phyloP scores from a whole-genome alignment of 768 basidiomycete species.

The Nidularia pulvinata region DNA sequence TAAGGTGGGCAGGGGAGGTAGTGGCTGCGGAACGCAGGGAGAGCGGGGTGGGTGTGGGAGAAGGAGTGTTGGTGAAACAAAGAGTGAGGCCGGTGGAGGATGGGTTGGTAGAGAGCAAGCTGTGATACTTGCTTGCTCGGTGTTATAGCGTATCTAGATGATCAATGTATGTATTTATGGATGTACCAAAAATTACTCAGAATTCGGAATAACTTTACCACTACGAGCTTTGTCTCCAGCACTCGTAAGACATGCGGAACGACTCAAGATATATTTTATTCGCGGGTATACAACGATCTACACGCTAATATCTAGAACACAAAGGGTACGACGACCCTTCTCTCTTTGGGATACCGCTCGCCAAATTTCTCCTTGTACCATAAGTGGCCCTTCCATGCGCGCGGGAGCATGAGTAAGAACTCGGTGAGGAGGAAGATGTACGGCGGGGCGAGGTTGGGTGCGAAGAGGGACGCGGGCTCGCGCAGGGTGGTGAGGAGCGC shows the following conservation, averaged over 20 bases:
- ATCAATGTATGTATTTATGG: too few species aligned
- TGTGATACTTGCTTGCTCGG: neutral
- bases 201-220: too few species aligned
- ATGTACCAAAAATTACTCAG: too few species aligned
- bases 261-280: too few species aligned
- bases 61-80: neutral
- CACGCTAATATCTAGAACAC: conserved; percentile 38
- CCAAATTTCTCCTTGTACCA: conserved; percentile 87
- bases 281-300: too few species aligned
- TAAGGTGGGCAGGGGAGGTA: conserved; percentile 44
- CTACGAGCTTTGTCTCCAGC: too few species aligned
- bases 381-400: conserved; percentile 77
- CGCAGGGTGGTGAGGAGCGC: conserved; percentile 8
- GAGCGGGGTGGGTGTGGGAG: neutral
- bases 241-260: too few species aligned
- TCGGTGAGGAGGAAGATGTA: conserved; percentile 81
- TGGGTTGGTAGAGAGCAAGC: neutral
- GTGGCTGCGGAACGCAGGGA: conserved; percentile 14
- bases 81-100: neutral
- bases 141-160: too few species aligned
- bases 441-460: conserved; percentile 60
- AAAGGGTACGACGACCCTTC: conserved; percentile 82
- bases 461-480: conserved; percentile 27
- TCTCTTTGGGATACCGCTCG: conserved; percentile 71
- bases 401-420: conserved; percentile 75